Evolutionary conservation across 1,284 basidiomycete genomes (phyloP).

Genomic region (Anthracocystis walkeri): DNA sequence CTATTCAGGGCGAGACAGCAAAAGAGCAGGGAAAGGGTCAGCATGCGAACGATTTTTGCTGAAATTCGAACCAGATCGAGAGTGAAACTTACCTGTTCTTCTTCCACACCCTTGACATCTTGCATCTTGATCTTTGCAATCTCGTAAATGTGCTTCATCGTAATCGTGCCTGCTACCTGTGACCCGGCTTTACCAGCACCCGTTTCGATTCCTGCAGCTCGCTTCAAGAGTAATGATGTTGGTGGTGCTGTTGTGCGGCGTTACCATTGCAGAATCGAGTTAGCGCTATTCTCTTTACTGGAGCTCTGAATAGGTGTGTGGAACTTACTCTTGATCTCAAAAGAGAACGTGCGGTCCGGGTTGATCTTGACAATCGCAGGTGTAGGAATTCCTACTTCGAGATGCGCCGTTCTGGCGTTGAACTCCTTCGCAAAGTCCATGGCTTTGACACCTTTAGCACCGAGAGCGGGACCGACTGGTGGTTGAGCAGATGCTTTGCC

Average conservation of each 20-base stretch:
- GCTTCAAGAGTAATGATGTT: conserved; percentile 87
- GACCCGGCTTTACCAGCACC: conserved; percentile 77
- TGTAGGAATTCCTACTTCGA: conserved; percentile 86
- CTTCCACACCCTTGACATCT: conserved; percentile 72
- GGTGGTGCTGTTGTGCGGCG: conserved; percentile 77
- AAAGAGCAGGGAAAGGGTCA: background rate
- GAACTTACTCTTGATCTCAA: conserved; percentile 71
- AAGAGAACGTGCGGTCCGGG: conserved; percentile 94
- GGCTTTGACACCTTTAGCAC: conserved; percentile 97
- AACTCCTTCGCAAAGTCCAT: conserved; percentile 95
- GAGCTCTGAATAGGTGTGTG: too few relatives aligned
- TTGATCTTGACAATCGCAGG: conserved; percentile 92
- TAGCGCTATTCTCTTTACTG: background rate
- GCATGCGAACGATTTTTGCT: background rate
- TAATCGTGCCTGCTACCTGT: conserved; percentile 83
- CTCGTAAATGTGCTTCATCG: conserved; percentile 97
- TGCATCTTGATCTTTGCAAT: conserved; percentile 96
- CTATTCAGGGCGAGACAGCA: conserved; percentile 14
- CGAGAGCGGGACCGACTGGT: conserved; percentile 94
- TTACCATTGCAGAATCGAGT: background rate
- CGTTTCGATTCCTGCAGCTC: conserved; percentile 89
- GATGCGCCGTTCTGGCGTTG: conserved; percentile 81
- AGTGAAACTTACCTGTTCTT: conserved; percentile 56
- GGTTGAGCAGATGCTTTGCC: conserved; percentile 96
- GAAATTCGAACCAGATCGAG: too few relatives aligned